Evolutionary conservation across 2,329 filamentous ascomycete species (phyloP).

Genomic region (Graphiopsis chlorocephala): DNA sequence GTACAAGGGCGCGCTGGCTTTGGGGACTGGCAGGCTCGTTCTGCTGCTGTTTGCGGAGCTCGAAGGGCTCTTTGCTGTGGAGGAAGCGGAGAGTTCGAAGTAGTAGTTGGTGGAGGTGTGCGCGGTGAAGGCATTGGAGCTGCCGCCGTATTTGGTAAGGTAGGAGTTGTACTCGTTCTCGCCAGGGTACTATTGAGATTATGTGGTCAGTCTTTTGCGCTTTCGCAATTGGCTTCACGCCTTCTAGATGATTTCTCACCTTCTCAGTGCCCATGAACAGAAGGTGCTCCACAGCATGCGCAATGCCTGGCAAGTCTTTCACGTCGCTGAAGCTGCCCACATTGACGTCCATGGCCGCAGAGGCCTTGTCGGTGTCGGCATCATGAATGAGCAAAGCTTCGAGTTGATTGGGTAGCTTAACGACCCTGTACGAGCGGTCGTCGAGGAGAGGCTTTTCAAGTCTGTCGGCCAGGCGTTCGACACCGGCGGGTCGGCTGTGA

Average conservation of each 20-base stretch:
- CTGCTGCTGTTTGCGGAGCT: constrained; percentile 38
- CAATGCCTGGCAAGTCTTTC: constrained; percentile 87
- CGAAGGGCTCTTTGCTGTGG: constrained; percentile 53
- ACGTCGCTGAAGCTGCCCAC: constrained; percentile 94
- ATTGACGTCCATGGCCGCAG: constrained; percentile 90
- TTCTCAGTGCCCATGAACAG: constrained; percentile 99
- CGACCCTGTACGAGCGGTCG: constrained; percentile 82
- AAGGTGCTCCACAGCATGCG: constrained; percentile 92
- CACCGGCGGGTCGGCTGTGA: constrained; percentile 23
- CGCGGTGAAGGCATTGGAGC: constrained; percentile 93
- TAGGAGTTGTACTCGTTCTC: constrained; percentile 97
- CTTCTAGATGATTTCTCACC: constrained; percentile 41
- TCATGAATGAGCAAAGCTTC: constrained; percentile 93
- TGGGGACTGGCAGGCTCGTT: constrained; percentile 35
- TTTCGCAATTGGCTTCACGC: neutral
- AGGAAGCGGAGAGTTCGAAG: constrained; percentile 87
- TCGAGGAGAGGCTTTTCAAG: constrained; percentile 83
- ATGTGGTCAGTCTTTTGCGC: constrained; percentile 8
- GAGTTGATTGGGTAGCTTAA: constrained; percentile 79
- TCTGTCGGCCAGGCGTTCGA: constrained; percentile 55
- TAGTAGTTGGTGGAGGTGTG: constrained; percentile 95
- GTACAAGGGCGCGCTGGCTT: constrained; percentile 61
- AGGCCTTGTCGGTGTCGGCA: constrained; percentile 92
- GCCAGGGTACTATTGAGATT: constrained; percentile 66
- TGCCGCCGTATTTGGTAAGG: constrained; percentile 82